A percentile compares a stretch with the other conserved stretches of the same genome.
These are phyloP conservation scores for Chlamydomonas asymmetrica DNA, from an alignment of 139 green algal species.

Conservation along the genomic window DNA sequence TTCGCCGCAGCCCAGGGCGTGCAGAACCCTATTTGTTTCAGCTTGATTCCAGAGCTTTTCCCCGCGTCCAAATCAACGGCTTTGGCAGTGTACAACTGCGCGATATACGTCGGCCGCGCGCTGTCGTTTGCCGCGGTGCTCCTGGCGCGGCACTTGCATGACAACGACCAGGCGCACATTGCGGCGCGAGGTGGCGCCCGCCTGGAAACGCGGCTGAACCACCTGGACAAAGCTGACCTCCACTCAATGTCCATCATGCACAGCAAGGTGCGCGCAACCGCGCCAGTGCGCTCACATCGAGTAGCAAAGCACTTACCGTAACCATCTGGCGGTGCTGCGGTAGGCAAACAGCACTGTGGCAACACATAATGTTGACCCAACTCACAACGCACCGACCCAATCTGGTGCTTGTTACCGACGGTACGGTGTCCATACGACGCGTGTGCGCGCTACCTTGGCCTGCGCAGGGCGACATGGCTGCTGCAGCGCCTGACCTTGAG, in stretches of 20 bases:
- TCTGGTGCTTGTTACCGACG: background rate
- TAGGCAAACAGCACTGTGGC: too few relatives aligned
- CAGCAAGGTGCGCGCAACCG: too few relatives aligned
- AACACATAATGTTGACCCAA: background rate
- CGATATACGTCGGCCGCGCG: constrained; percentile 85
- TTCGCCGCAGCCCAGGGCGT: constrained; percentile 83
- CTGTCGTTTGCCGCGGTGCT: constrained; percentile 75
- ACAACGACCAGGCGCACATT: constrained; percentile 32
- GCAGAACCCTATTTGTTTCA: constrained; percentile 84
- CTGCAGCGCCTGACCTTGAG: constrained; percentile 74
- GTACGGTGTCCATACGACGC: background rate
- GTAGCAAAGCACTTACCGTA: too few relatives aligned
- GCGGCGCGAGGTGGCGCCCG: constrained; percentile 5
- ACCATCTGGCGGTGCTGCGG: too few relatives aligned
- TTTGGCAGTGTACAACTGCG: constrained; percentile 85
- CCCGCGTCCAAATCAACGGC: constrained; percentile 76
- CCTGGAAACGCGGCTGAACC: constrained; percentile 18
- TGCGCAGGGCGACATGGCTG: constrained; percentile 85
- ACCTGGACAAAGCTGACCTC: constrained; percentile 78
- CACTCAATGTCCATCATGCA: constrained; percentile 53
- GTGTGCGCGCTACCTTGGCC: background rate
- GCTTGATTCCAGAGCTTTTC: constrained; percentile 89
- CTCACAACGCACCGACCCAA: background rate
- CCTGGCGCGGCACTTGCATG: constrained; percentile 27
- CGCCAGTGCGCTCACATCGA: too few relatives aligned